Evolutionary conservation across 1,284 basidiomycete species (phyloP).

Genomic region (Agroathelia rolfsii): DNA sequence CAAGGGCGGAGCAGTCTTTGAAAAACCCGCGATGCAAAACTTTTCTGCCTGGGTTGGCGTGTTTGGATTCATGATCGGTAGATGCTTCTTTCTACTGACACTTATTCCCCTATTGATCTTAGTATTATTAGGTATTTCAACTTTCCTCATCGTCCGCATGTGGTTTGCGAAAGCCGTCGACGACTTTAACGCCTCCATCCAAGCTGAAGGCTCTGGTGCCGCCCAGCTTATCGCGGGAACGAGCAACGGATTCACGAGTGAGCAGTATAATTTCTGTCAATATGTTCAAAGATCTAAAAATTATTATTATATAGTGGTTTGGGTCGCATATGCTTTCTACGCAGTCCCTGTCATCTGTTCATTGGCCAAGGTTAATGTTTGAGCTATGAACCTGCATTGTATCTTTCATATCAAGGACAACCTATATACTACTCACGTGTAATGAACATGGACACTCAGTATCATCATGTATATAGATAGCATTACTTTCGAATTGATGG

Average conservation of each 20-base stretch:
- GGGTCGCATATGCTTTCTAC: conserved; percentile 68
- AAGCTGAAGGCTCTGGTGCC: conserved; percentile 36
- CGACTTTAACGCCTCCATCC: conserved; percentile 62
- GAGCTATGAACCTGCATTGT: conserved; percentile 27
- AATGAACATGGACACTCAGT: too few species aligned
- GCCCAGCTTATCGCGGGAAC: conserved; percentile 53
- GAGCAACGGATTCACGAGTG: conserved; percentile 70
- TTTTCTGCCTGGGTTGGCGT: conserved; percentile 65
- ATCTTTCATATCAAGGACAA: too few species aligned
- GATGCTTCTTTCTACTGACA: too few species aligned
- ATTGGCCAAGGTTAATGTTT: conserved; percentile 60
- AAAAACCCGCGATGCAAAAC: conserved; percentile 49
- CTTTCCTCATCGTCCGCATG: conserved; percentile 66
- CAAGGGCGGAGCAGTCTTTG: conserved; percentile 38
- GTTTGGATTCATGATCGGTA: conserved; percentile 66
- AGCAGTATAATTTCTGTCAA: conserved; percentile 20
- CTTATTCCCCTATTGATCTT: too few species aligned
- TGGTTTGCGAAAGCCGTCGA: conserved; percentile 72
- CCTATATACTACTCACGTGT: too few species aligned
- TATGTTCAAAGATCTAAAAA: conserved; percentile 2
- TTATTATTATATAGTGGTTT: conserved; percentile 43
- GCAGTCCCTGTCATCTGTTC: conserved; percentile 60
- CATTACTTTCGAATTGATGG: too few species aligned
- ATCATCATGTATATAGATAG: too few species aligned
- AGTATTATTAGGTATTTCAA: conserved; percentile 38